A percentile compares a stretch with the other conserved stretches of the same genome.
These are phyloP conservation scores for Chaetomium sp. DNA, from an alignment of 2,329 filamentous ascomycete genomes.

Conservation along the genomic window DNA sequence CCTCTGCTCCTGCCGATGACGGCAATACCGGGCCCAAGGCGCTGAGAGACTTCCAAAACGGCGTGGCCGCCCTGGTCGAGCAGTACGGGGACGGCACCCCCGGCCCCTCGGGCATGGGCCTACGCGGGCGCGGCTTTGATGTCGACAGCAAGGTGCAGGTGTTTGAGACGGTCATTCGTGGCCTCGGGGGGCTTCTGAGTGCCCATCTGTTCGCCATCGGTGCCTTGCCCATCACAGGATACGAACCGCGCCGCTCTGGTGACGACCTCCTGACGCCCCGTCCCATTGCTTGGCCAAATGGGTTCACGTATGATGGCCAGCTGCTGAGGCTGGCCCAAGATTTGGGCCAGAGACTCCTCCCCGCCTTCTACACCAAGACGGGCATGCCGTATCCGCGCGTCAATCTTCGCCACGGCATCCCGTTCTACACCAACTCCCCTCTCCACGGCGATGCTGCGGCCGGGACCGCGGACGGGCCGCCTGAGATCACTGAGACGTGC, in stretches of 20 bases:
- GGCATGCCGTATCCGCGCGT: conserved; percentile 94
- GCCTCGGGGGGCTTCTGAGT: conserved; percentile 85
- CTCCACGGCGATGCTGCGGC: conserved; percentile 59
- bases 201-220: conserved; percentile 92
- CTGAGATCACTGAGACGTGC: conserved; percentile 92
- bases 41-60: conserved; percentile 75
- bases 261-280: conserved; percentile 51
- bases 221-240: conserved; percentile 82
- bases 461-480: conserved; percentile 43
- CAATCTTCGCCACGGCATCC: conserved; percentile 86
- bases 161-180: conserved; percentile 95
- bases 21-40: conserved; percentile 61
- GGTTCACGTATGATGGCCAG: conserved; percentile 85
- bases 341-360: conserved; percentile 78
- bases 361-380: conserved; percentile 88
- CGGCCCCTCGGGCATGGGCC: conserved; percentile 68
- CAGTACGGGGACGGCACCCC: conserved; percentile 84
- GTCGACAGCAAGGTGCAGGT: conserved; percentile 98
- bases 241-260: conserved; percentile 55
- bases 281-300: conserved; percentile 72
- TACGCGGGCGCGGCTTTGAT: conserved; percentile 80
- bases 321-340: conserved; percentile 86
- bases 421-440: conserved; percentile 87
- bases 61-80: conserved; percentile 72
- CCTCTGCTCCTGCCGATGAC: conserved; percentile 67